Percentiles rank a stretch among this genome's conserved stretches.
These are phyloP conservation scores for Capsicum pubescens DNA, from an alignment of 257 asterid genomes.

Conservation along the genomic window DNA sequence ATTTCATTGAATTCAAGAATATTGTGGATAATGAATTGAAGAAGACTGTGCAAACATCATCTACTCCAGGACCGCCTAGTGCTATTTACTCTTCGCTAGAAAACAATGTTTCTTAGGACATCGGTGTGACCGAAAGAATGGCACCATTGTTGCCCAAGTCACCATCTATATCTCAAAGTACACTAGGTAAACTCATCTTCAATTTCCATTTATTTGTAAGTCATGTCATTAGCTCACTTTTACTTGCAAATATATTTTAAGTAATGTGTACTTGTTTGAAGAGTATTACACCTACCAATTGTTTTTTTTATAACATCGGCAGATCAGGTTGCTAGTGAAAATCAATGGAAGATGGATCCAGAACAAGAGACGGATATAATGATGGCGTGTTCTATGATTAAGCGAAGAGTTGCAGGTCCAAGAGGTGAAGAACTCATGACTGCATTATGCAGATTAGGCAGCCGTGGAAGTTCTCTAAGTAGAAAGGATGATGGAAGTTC, in stretches of 20 bases:
- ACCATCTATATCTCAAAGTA: too few relatives aligned
- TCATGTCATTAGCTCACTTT: not conserved
- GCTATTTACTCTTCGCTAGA: too few relatives aligned
- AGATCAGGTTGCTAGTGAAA: conserved; percentile 1
- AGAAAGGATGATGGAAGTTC: conserved; percentile 32
- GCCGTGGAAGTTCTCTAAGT: conserved; percentile 40
- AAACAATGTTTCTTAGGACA: too few relatives aligned
- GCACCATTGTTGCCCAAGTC: too few relatives aligned
- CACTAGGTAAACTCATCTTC: conserved; percentile 20
- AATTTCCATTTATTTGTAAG: not conserved
- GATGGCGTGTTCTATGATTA: conserved; percentile 52
- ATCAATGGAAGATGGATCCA: too few relatives aligned
- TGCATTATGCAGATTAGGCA: conserved; percentile 46
- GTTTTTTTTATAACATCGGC: conserved; percentile 31
- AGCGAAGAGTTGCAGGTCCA: conserved; percentile 48
- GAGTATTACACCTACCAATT: not conserved
- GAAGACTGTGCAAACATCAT: conserved; percentile 30
- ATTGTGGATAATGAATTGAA: conserved; percentile 33
- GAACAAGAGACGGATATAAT: conserved; percentile 45
- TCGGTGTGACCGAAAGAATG: too few relatives aligned
- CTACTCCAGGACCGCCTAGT: conserved; percentile 32
- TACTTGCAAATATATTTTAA: not conserved
- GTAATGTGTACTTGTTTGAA: not conserved
- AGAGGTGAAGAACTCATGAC: conserved; percentile 62
- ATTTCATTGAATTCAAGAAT: conserved; percentile 15